Evolutionary conservation across 495 filamentous ascomycete species (phyloP), one percentile per base, ranked within the genome.

Genomic region (Talaromyces stipitatus): DNA sequence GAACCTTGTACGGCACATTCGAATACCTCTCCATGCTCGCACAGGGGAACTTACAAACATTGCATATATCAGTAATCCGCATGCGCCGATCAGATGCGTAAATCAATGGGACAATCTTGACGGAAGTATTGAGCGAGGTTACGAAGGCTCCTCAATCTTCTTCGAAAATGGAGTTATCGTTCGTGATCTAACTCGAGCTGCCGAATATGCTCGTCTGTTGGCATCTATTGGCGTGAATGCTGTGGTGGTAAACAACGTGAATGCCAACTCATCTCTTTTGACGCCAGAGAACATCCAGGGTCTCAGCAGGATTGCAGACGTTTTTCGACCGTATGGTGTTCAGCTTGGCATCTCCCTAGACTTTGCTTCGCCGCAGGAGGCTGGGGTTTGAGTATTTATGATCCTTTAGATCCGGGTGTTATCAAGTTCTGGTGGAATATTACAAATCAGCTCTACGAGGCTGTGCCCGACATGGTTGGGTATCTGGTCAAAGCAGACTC

Each of bases 31-130:
- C 14, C 14, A 36, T 36, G 14, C 32, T 36, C 8, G 32, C 32
- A 5, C 32, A 36, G 32, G 14, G 32, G 1, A 36, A n/a, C 32
- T 36, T 36, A 3, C 32, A 9, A n/a, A 36, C 14, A 6, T n/a
- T 36, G 14, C 32, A 16, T 6, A 36, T 36, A n/a, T 9, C 32
- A 74, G 76, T 3, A 88, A 79, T 58, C 84, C 86, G 0, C 72
- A 76, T 30, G 83, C 81, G 0, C 79, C 81, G 0, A 82, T 88
- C 36, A 75, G 86, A 58, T 88, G 85, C 84, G 76, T 83, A 2
- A 88, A 88, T 64, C 77, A 89, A 59, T 89, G 85, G 86, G 84
- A 88, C 64, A 87, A 88, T 59, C 72, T 87, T 66, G 80, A 87
- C 48, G 85, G 85, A 26, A 84, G 75, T 54, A 84, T 88, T 50